These are phyloP conservation scores for Amauroascus niger DNA, from an alignment of 2,329 filamentous ascomycete species.

Conservation along the genomic window DNA sequence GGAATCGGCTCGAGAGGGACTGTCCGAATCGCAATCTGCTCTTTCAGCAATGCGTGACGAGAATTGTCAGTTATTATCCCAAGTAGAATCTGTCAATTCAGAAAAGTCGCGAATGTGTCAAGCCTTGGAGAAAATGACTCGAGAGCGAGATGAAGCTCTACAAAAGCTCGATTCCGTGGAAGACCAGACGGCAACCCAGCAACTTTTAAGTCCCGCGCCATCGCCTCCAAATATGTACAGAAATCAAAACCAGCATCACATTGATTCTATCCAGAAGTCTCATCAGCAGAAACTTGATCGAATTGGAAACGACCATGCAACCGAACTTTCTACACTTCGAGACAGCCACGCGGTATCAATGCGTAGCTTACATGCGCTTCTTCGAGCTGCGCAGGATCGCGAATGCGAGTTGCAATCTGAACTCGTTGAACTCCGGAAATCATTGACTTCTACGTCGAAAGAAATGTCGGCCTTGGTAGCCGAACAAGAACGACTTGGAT, in stretches of 20 bases:
- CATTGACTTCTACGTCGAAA: conserved; percentile 7
- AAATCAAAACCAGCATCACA: conserved; percentile 9
- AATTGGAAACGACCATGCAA: conserved; percentile 31
- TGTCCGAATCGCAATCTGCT: conserved; percentile 30
- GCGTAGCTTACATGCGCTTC: conserved; percentile 29
- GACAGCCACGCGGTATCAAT: conserved; percentile 31
- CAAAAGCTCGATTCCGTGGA: conserved; percentile 26
- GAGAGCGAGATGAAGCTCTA: conserved; percentile 27
- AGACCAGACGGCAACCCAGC: conserved; percentile 15
- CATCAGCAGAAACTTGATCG: conserved; percentile 31
- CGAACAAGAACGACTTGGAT: conserved; percentile 29
- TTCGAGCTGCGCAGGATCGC: conserved; percentile 28
- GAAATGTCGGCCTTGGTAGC: conserved; percentile 25
- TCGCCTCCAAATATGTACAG: conserved; percentile 16
- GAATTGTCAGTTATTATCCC: conserved; percentile 29
- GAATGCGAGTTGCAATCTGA: conserved; percentile 29
- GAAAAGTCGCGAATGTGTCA: conserved; percentile 26
- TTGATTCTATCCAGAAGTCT: conserved; percentile 23
- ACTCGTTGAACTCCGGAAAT: conserved; percentile 24
- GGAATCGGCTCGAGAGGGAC: conserved; percentile 29
- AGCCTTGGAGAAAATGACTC: conserved; percentile 25
- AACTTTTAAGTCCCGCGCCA: conserved; percentile 26
- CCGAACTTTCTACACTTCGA: conserved; percentile 30
- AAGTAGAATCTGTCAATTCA: conserved; percentile 29
- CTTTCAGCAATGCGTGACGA: conserved; percentile 33